A percentile compares a stretch with the other conserved stretches of the same genome.
phyloP scores from a whole-genome alignment of 1,284 basidiomycete genomes.

The Chondrostereum purpureum region DNA sequence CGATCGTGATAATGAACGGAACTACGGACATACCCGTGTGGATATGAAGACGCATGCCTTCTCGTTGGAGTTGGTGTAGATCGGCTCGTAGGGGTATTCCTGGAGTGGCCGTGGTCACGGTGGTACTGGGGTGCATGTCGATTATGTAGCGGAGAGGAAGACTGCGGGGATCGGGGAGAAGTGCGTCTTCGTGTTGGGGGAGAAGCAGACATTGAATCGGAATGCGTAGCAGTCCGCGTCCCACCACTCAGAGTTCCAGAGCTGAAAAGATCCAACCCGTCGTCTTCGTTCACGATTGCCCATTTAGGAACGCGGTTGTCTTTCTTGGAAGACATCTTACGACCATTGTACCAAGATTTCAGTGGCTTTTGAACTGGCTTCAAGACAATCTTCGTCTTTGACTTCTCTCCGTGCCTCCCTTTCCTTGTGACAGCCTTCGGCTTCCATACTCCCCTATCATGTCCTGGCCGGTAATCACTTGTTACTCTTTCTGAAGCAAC shows the following conservation, averaged over 20 bases:
- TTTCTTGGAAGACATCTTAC: not conserved
- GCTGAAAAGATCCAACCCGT: slow-evolving; percentile 1
- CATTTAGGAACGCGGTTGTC: not conserved
- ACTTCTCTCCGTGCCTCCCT: not conserved
- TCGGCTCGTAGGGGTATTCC: no score
- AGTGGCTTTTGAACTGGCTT: slow-evolving; percentile 3
- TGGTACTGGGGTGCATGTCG: not conserved
- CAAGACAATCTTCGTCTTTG: slow-evolving; percentile 1
- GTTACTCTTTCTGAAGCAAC: slow-evolving; percentile 1
- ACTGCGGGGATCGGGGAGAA: not conserved
- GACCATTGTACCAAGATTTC: slow-evolving; percentile 2
- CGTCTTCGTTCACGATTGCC: not conserved
- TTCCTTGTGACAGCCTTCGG: not conserved
- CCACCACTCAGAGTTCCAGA: slow-evolving; percentile 1
- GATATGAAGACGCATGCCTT: no score
- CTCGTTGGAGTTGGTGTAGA: no score
- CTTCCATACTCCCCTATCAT: not conserved
- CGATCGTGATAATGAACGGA: not conserved
- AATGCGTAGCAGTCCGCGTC: not conserved
- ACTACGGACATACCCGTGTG: not conserved
- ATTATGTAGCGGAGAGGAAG: not conserved
- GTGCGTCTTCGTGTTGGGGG: not conserved
- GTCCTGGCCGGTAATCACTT: slow-evolving; percentile 1
- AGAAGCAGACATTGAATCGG: not conserved
- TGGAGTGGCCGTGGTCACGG: no score